Percentiles rank a stretch among this genome's conserved stretches.
phyloP scores from a whole-genome alignment of 306 rosid genomes.

The Malus sieversii region DNA sequence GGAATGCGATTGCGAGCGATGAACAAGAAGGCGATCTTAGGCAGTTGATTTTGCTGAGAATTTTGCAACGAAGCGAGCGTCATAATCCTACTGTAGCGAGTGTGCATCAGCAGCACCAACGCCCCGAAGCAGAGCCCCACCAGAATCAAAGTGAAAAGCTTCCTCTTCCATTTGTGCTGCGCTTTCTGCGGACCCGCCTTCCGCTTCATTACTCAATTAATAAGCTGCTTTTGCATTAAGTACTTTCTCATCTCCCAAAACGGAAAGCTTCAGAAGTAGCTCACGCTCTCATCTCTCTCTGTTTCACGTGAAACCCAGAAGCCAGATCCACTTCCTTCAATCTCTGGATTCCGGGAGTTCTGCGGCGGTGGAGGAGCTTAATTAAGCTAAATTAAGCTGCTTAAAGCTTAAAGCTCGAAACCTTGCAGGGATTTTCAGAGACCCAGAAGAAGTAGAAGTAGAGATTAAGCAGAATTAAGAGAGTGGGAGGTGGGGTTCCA shows the following conservation, averaged over 20 bases:
- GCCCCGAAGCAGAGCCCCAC: conserved; percentile 63
- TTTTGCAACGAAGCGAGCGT: conserved; percentile 47
- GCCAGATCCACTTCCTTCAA: conserved; percentile 38
- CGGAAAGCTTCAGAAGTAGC: conserved; percentile 1
- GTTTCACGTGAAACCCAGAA: conserved; percentile 17
- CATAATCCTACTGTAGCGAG: conserved; percentile 50
- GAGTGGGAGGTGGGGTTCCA: conserved; percentile 1
- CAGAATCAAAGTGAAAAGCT: conserved; percentile 36
- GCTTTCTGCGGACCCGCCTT: conserved; percentile 60
- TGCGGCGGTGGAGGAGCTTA: background rate
- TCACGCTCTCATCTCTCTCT: background rate
- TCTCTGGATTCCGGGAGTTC: conserved; percentile 1
- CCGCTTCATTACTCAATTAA: conserved; percentile 53
- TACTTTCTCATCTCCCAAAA: background rate
- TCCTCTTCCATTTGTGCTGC: conserved; percentile 70
- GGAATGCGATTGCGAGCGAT: conserved; percentile 89
- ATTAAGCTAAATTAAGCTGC: background rate
- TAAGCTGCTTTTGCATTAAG: background rate
- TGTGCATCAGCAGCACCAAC: conserved; percentile 57
- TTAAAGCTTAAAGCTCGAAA: conserved; percentile 8
- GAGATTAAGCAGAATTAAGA: background rate
- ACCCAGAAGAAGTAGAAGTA: background rate
- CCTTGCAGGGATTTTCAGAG: background rate
- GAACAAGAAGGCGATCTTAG: conserved; percentile 89
- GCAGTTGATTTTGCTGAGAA: conserved; percentile 31